Base-by-base conservation (phyloP, 2,329 filamentous ascomycete genomes). In the Neophaeococcomyces mojaviensis region DNA sequence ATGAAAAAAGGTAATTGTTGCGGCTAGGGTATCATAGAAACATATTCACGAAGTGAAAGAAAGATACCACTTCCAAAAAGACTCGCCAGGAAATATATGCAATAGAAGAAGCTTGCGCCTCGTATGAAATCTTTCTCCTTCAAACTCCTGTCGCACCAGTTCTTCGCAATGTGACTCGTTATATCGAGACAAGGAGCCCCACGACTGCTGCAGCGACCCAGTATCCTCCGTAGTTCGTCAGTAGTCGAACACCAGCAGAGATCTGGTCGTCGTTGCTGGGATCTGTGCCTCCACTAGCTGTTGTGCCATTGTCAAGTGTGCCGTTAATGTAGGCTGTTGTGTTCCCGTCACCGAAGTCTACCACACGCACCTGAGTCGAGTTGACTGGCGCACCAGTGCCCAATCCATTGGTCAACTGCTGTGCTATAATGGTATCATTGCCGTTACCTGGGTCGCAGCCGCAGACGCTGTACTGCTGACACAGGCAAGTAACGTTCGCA, bases 401-500 rank as follows among this genome's bases (percentile, higher is more conserved):
- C 30, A 61, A 57, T 3, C 61, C 67, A 28, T 68, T 66, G 39
- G 68, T 64, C 50, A 73, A 61, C 1, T 72, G 49, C 10, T 64
- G 60, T 36, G 67, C 56, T 46, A 70, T 60, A 50, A 67, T 71
- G 1, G 65, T 69, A 37, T 56, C 55, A 49, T 72, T 69, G 34
- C 62, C 62, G 5, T 36, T 20, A 50, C 67, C 69, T 33, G 70
- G 63, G 46, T 81, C 78, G 56, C 79, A 82, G 3, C 77, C 76
- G 55, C 79, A 82, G 28, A 69, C 67, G 15, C 59, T 62, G 54
- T 74, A 73, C 47, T 72, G 57, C 49, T 74, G 65, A 58, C 79
- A 82, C 31, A 79, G 58, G 56, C 79, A 82, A 2, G 70, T 62
- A 5, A 81, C 72, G 35, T 69, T 65, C 28, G 59, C 64, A 5